Evolutionary conservation across 2,329 filamentous ascomycete genomes (phyloP), one percentile per base, ranked within the genome.

Genomic region (Calonectria multiphialidica): DNA sequence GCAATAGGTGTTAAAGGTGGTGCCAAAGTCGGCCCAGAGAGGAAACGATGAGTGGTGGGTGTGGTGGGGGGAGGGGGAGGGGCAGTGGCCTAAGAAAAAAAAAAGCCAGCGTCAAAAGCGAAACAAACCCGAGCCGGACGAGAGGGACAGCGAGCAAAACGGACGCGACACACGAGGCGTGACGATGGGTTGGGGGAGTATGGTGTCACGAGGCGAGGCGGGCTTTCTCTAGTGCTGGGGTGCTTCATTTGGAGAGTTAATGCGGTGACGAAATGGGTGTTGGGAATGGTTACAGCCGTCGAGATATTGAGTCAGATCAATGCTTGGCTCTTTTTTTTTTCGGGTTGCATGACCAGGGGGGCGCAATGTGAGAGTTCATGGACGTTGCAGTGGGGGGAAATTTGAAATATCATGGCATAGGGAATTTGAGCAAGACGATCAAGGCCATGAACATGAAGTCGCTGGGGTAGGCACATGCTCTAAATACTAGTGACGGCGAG

Each of bases 181-280:
- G 57, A 57, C 37, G 35, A 59, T 64, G 65, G 33, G 64, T 53
- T 68, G 70, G 69, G 70, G 65, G 47, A 49, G 28, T 30, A 55
- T 66, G 49, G 67, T 74, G 76, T 75, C 72, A 72, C 57, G 70
- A 64, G 72, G 68, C 53, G 73, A 25, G 16, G 45, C 37, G 37
- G 23, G 7, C 25, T 62, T 30, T 45, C 37, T 21, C 45, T 67
- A 63, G 63, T 67, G 69, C 64, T 75, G 62, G 62, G 74, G 68
- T 42, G 25, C 12, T 69, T 68, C 66, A 72, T 76, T 75, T 77
- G 57, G 67, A 63, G 64, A 69, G 68, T 78, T 74, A 63, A 78
- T 78, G 76, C 76, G 68, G 72, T 72, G 74, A 74, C 42, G 53
- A 65, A 47, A 72, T 66, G 57, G 55, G 37, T 53, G 61, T 57